Conservation (phyloP, 2,329 filamentous ascomycete species). For the Ilyonectria mors-panacis region DNA sequence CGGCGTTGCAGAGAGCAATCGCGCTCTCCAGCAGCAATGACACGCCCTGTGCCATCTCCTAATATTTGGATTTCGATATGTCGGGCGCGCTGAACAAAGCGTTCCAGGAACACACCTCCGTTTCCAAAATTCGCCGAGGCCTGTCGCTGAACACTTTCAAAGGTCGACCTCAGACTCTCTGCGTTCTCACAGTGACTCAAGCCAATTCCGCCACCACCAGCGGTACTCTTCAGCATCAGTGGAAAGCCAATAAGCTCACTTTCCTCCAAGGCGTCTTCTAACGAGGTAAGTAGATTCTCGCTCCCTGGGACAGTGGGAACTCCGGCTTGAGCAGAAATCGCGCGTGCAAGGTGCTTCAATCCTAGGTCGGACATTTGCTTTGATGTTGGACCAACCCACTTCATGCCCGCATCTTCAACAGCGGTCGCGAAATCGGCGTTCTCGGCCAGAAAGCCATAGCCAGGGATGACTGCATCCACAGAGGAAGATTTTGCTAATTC, state of each 20-base stretch:
- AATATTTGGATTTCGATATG: constrained; percentile 68
- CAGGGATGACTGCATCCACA: constrained; percentile 74
- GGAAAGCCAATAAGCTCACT: constrained; percentile 54
- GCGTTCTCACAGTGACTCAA: constrained; percentile 55
- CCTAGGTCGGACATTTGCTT: constrained; percentile 57
- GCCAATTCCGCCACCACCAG: constrained; percentile 63
- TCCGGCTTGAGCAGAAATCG: constrained; percentile 48
- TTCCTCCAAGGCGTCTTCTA: constrained; percentile 48
- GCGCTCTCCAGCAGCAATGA: constrained; percentile 60
- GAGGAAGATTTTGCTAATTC: constrained; percentile 63
- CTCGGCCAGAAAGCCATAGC: constrained; percentile 78
- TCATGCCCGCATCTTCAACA: constrained; percentile 67
- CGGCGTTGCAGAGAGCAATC: constrained; percentile 67
- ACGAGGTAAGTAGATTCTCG: constrained; percentile 42
- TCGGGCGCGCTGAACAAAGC: constrained; percentile 57
- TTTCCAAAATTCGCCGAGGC: constrained; percentile 60
- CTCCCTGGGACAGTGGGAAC: constrained; percentile 56
- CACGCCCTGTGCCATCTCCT: constrained; percentile 60
- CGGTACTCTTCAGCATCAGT: constrained; percentile 64
- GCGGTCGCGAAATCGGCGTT: constrained; percentile 72
- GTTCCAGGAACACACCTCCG: constrained; percentile 58
- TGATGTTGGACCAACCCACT: constrained; percentile 72
- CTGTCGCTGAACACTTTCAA: constrained; percentile 56
- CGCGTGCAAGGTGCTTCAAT: constrained; percentile 56
- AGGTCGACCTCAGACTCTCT: constrained; percentile 49